Percentiles rank a stretch among this genome's conserved stretches.
phyloP scores from a whole-genome alignment of 495 filamentous ascomycete genomes.

The Tuber aestivum region DNA sequence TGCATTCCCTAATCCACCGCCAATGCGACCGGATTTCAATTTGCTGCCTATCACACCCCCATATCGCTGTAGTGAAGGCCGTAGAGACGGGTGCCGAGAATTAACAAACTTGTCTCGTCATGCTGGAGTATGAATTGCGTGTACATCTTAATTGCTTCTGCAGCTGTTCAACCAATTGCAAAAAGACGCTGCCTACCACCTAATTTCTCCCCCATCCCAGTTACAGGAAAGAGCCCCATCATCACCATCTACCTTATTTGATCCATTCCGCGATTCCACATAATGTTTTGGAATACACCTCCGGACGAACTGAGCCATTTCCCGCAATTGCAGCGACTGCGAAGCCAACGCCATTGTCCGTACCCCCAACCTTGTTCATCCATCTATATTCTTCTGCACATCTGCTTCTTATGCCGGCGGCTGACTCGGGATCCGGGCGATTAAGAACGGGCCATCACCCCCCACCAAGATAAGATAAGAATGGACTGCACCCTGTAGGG shows the following conservation, averaged over 20 bases:
- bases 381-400: neutral
- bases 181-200: neutral
- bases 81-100: neutral
- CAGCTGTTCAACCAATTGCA: neutral
- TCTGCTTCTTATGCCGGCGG: neutral
- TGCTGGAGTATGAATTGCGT: neutral
- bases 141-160: neutral
- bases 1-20: neutral
- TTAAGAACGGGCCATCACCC: neutral
- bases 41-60: neutral
- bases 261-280: neutral
- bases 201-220: neutral
- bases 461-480: neutral
- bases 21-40: neutral
- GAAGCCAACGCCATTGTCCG: neutral
- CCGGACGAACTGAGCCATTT: neutral
- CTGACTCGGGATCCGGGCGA: neutral
- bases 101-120: neutral
- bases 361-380: neutral
- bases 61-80: neutral
- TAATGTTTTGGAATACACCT: neutral
- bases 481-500: neutral
- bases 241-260: no score
- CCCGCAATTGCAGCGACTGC: neutral
- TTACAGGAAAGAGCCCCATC: neutral